Conservation (phyloP, 2,329 filamentous ascomycete species). For the Aspergillus bombycis region DNA sequence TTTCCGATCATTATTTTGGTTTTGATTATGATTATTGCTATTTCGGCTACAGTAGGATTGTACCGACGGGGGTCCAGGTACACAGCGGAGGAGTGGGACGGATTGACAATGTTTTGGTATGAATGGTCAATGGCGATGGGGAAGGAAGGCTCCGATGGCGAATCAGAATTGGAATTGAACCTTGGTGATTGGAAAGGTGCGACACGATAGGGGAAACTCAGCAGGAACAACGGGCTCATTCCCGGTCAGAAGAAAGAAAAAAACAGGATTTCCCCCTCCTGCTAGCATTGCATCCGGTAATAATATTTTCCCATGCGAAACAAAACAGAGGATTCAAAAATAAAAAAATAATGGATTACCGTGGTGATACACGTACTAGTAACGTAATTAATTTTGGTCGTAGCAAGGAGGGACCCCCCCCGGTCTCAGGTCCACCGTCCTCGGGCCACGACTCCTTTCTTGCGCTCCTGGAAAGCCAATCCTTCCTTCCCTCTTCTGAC, state of each 20-base stretch:
- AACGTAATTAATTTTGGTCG: constrained; percentile 11
- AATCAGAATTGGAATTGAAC: constrained; percentile 11
- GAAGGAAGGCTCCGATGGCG: constrained; percentile 5
- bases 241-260: constrained; percentile 12
- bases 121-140: constrained; percentile 10
- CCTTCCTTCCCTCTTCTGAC: constrained; percentile 22
- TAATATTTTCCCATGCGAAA: not conserved
- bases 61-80: not conserved
- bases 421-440: constrained; percentile 27
- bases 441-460: constrained; percentile 35
- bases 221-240: constrained; percentile 15
- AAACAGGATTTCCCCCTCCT: not conserved
- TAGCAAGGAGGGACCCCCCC: constrained; percentile 23
- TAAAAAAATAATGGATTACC: not conserved
- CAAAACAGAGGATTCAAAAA: not conserved
- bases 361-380: not conserved
- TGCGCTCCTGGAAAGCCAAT: constrained; percentile 27
- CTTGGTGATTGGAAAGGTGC: constrained; percentile 18
- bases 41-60: not conserved
- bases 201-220: constrained; percentile 16
- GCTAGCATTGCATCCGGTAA: not conserved
- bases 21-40: not conserved
- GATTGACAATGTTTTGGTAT: not conserved
- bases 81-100: not conserved
- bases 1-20: not conserved